Percentiles rank a stretch among this genome's conserved stretches.
These are phyloP conservation scores for Beauveria bassiana DNA, from an alignment of 2,329 filamentous ascomycete species.

Conservation along the genomic window DNA sequence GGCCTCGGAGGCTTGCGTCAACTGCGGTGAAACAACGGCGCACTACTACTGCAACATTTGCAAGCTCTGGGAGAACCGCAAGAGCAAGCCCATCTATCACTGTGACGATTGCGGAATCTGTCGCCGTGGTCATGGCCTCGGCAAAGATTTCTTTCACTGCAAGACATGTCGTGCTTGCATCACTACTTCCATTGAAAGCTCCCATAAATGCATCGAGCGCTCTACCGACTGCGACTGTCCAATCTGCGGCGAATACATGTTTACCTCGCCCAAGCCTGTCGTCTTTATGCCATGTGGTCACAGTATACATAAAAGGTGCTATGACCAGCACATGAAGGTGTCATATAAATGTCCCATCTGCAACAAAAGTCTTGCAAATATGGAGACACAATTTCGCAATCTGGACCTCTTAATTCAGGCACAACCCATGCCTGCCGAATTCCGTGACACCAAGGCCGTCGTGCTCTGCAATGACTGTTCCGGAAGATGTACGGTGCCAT, in stretches of 20 bases:
- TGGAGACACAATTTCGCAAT: slow-evolving; percentile 91
- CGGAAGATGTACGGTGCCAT: slow-evolving; percentile 75
- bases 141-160: slow-evolving; percentile 98
- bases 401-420: slow-evolving; percentile 77
- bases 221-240: slow-evolving; percentile 94
- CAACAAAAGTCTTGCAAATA: slow-evolving; percentile 93
- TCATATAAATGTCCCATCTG: slow-evolving; percentile 97
- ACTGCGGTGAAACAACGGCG: slow-evolving; percentile 70
- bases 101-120: slow-evolving; percentile 96
- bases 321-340: slow-evolving; percentile 76
- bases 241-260: slow-evolving; percentile 94
- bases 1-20: slow-evolving; percentile 67
- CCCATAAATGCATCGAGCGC: slow-evolving; percentile 89
- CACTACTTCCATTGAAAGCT: slow-evolving; percentile 73
- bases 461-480: slow-evolving; percentile 94
- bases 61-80: slow-evolving; percentile 95
- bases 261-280: slow-evolving; percentile 79
- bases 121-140: slow-evolving; percentile 78
- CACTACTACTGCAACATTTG: slow-evolving; percentile 92
- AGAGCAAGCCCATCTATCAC: slow-evolving; percentile 87
- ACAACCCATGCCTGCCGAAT: slow-evolving; percentile 89
- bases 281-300: slow-evolving; percentile 95
- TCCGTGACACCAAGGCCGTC: slow-evolving; percentile 68
- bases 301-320: slow-evolving; percentile 87
- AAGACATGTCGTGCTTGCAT: slow-evolving; percentile 96